Evolutionary conservation across 2,329 filamentous ascomycete species (phyloP), one percentile per base, ranked within the genome.

Genomic region (Stenocarpella maydis): DNA sequence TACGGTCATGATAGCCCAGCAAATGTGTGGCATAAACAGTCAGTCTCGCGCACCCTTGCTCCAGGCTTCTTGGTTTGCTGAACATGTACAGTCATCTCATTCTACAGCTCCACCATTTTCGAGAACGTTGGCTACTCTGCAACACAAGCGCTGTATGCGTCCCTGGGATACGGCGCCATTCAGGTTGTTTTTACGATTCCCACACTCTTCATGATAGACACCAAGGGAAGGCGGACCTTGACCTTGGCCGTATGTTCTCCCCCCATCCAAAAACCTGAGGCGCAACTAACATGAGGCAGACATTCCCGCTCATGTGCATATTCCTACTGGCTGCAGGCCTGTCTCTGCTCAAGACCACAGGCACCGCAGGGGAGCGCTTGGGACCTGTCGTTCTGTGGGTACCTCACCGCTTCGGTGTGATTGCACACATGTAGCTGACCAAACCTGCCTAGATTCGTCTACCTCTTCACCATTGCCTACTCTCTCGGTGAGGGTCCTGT

Each of bases 1-100:
- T 72, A 88, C 89, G 1, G 92, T 95, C 73, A 97, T 97, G 93
- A 89, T 92, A 74, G 89, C 89, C 0, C 90, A 92, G 78, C 90
- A 92, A 55, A 71, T 71, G 69, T 71, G 69, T 52, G 86, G 80
- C 64, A 86, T 92, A 78, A 92, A 93, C 76, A 91, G 69, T 71
- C 21, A 53, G 69, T 71, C 55, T 9, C 2, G 6, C 43, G 5
- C 39, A 19, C 6, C n/a, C 12, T 21, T 3, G 34, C 3, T n/a
- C n/a, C 31, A 8, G 12, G 28, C 39, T 31, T 14, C 39, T 31
- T 9, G 9, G 37, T 41, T 21, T 24, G 52, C 28, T 71, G 37
- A 69, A n/a, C 10, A 2, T 37, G 2, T 15, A 15, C 52, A 71
- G 69, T 93, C 68, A 91, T 94, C 67, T 90, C 91, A 0, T 94